Evolutionary conservation across 208 protist genomes (phyloP), one percentile per base, ranked within the genome.

Genomic region (Acanthamoeba lugdunensis): DNA sequence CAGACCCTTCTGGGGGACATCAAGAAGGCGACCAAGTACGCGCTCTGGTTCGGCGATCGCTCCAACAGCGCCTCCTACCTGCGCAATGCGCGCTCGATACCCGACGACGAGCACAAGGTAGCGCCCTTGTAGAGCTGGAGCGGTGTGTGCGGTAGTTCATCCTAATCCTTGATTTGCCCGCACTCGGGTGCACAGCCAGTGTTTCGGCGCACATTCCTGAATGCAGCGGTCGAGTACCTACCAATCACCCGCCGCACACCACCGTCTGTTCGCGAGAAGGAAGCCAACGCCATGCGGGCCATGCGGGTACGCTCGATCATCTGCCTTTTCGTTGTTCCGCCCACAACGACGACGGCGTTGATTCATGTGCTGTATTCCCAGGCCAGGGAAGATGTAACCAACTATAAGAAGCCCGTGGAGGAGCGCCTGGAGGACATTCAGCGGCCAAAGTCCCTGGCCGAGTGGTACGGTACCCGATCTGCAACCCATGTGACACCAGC

Each of bases 361-460:
- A 16, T 61, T 52, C 18, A 7, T 11, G 41, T 21, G 14, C 41
- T 33, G 41, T 61, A 28, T 85, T 14, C 48, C 48, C 28, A 91
- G 85, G 85, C 85, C 58, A 91, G 73, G 33, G 85, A 67, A n/a
- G 85, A 91, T 75, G 85, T 41, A 21, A 33, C 1, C 33, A 91
- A 91, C 41, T 91, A 91, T 14, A 50, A 41, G n/a, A 91, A 91
- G 63, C 28, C 85, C 9, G 52, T 91, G 4, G 85, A 91, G 13
- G 85, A 67, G 58, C 16, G 63, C 13, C 7, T 91, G 8, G 85
- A 91, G 33, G 85, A 91, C 37, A 61, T 91, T 23, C 52, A 91
- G 45, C n/a, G 85, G 6, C 85, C 85, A 28, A 91, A 41, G 7
- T 61, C 58, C 8, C 33, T 91, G 8, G 85, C 30, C 8, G 85